Percentiles rank a stretch among this genome's conserved stretches.
These are phyloP conservation scores for Trichoderma atrobrunneum DNA, from an alignment of 2,329 filamentous ascomycete genomes.

Conservation along the genomic window DNA sequence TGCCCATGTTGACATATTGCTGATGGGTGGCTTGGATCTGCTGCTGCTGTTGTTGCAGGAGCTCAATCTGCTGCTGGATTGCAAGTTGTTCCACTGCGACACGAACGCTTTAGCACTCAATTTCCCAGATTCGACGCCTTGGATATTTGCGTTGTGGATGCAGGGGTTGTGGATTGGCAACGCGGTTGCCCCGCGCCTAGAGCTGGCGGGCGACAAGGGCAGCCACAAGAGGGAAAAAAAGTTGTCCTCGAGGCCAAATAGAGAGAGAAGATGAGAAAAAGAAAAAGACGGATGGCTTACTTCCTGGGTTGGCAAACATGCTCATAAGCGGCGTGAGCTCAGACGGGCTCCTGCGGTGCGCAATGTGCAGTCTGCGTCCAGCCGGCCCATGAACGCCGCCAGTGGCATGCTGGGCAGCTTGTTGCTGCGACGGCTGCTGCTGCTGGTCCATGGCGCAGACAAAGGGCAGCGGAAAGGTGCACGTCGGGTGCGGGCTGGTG, in stretches of 20 bases:
- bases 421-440: conserved; percentile 50
- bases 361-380: conserved; percentile 92
- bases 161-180: not conserved
- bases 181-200: conserved; percentile 13
- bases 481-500: conserved; percentile 40
- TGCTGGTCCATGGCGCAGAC: conserved; percentile 59
- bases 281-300: conserved; percentile 47
- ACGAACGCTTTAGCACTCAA: conserved; percentile 24
- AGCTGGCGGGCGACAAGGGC: conserved; percentile 1
- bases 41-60: conserved; percentile 95
- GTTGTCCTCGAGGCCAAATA: not conserved
- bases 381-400: conserved; percentile 68
- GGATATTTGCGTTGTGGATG: not conserved
- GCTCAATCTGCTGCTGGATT: conserved; percentile 96
- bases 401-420: conserved; percentile 46
- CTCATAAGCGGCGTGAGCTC: conserved; percentile 97
- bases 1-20: conserved; percentile 96
- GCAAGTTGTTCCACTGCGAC: conserved; percentile 87
- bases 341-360: conserved; percentile 93
- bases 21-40: conserved; percentile 95
- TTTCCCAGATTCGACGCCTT: not conserved
- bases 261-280: not conserved
- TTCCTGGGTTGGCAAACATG: conserved; percentile 69
- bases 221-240: not conserved
- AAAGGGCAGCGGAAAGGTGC: conserved; percentile 45